A percentile compares a stretch with the other conserved stretches of the same genome.
Evolutionary conservation across 495 filamentous ascomycete species (phyloP).

Genomic region (Chlorociboria aeruginascens): DNA sequence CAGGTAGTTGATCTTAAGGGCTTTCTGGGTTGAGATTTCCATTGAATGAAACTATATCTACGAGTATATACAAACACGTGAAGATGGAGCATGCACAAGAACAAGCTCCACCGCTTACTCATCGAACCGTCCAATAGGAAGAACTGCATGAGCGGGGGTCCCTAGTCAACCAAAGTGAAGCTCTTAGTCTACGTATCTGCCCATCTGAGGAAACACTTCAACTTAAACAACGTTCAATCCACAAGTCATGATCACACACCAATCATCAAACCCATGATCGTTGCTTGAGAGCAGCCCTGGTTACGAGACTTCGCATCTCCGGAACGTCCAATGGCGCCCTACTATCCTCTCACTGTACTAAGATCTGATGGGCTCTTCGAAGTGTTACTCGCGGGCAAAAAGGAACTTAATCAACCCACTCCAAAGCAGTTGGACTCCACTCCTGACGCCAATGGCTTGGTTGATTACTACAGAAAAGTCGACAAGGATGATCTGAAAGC

Average conservation of each 20-base stretch:
- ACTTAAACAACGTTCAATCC: background rate
- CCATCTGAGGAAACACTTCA: background rate
- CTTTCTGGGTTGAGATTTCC: too few relatives aligned
- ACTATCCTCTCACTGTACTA: slow-evolving; percentile 21
- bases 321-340: slow-evolving; percentile 3
- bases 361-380: slow-evolving; percentile 30
- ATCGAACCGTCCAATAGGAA: too few relatives aligned
- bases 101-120: too few relatives aligned
- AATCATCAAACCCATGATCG: background rate
- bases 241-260: background rate
- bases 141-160: too few relatives aligned
- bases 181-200: background rate
- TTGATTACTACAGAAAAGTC: slow-evolving; percentile 34
- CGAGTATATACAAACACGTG: too few relatives aligned
- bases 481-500: slow-evolving; percentile 29
- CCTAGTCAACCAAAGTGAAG: too few relatives aligned
- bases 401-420: slow-evolving; percentile 32
- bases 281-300: background rate
- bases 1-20: too few relatives aligned
- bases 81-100: too few relatives aligned
- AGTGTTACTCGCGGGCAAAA: slow-evolving; percentile 16
- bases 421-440: slow-evolving; percentile 30
- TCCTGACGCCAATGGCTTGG: slow-evolving; percentile 33
- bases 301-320: too few relatives aligned
- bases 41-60: too few relatives aligned